phyloP scores from a whole-genome alignment of 345 rosid species.

The Pugionium cornutum region DNA sequence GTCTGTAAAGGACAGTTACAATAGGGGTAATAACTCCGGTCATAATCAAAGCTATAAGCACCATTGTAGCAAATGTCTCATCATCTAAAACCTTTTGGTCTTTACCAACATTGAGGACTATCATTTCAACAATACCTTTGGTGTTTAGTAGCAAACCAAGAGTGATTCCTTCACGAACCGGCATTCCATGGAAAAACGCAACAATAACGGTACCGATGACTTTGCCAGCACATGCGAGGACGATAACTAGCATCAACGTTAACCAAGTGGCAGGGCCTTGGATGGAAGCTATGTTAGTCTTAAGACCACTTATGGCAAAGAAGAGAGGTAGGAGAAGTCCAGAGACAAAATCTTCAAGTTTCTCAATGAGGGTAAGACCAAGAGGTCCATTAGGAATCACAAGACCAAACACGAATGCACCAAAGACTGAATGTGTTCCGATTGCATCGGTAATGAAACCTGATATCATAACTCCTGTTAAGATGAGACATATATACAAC shows the following conservation, averaged over 20 bases:
- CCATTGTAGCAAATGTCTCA: slow-evolving; percentile 75
- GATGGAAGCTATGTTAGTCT: slow-evolving; percentile 57
- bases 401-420: slow-evolving; percentile 90
- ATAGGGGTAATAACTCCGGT: slow-evolving; percentile 71
- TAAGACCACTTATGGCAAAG: slow-evolving; percentile 91
- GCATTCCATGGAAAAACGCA: slow-evolving; percentile 63
- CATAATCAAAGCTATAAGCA: slow-evolving; percentile 69
- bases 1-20: slow-evolving; percentile 61
- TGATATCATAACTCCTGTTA: slow-evolving; percentile 90
- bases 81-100: slow-evolving; percentile 91
- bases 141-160: slow-evolving; percentile 93
- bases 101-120: slow-evolving; percentile 85
- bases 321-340: slow-evolving; percentile 94
- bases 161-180: slow-evolving; percentile 73
- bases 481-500: slow-evolving; percentile 73
- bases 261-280: slow-evolving; percentile 55
- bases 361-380: slow-evolving; percentile 82
- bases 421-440: slow-evolving; percentile 93
- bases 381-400: slow-evolving; percentile 90
- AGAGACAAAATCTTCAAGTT: slow-evolving; percentile 92
- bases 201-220: slow-evolving; percentile 62
- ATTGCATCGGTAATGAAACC: slow-evolving; percentile 93
- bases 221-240: slow-evolving; percentile 72
- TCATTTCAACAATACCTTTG: slow-evolving; percentile 91
- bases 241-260: slow-evolving; percentile 44